These are phyloP conservation scores for Closterium sp. DNA, from an alignment of 139 green algal genomes.

Conservation along the genomic window DNA sequence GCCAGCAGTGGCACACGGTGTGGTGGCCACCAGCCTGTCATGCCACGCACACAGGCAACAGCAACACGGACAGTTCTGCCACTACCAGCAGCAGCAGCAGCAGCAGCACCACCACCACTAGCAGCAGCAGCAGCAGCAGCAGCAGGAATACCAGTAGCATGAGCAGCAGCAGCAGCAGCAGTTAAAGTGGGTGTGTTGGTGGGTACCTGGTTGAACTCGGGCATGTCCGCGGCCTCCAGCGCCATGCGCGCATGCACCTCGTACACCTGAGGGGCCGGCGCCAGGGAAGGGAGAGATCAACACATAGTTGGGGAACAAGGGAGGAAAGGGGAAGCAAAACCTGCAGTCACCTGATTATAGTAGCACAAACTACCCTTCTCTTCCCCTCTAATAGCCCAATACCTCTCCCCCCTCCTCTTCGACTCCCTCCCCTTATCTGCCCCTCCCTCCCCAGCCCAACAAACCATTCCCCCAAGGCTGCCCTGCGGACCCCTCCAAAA, in stretches of 20 bases:
- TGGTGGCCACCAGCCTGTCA: background rate
- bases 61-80: too few relatives aligned
- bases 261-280: constrained; percentile 63
- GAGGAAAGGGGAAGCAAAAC: background rate
- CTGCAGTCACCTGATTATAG: too few relatives aligned
- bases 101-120: background rate
- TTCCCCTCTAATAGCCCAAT: background rate
- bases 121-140: background rate
- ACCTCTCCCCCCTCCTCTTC: background rate
- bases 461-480: background rate
- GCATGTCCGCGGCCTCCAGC: constrained; percentile 67
- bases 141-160: background rate
- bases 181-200: background rate
- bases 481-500: too few relatives aligned
- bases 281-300: too few relatives aligned
- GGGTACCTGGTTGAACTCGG: constrained; percentile 70
- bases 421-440: too few relatives aligned
- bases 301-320: too few relatives aligned
- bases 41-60: background rate
- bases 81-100: too few relatives aligned
- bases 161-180: background rate
- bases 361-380: background rate
- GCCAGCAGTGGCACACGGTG: too few relatives aligned
- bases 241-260: constrained; percentile 74
- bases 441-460: background rate